Evolutionary conservation across 257 asterid genomes (phyloP).

Genomic region (Avicennia marina): DNA sequence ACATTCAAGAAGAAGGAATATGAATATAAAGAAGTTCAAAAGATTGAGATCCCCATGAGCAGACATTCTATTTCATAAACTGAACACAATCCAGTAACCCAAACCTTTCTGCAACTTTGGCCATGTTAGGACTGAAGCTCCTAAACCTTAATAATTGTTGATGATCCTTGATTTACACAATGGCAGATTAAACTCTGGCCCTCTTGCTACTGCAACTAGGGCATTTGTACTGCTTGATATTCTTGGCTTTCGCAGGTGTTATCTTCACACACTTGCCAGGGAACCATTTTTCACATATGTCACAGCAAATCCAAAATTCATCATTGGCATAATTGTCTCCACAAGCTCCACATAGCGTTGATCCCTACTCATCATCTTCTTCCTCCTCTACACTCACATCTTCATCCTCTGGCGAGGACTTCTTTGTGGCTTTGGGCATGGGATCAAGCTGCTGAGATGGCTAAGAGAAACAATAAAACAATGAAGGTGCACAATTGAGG

Average conservation of each 20-base stretch:
- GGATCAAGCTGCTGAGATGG: conserved; percentile 41
- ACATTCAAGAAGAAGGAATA: too few relatives aligned
- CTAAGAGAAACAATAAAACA: conserved; percentile 4
- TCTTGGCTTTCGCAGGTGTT: conserved; percentile 78
- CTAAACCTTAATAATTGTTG: conserved; percentile 10
- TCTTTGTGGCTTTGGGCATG: conserved; percentile 37
- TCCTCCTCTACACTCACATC: conserved; percentile 42
- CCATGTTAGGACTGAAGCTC: too few relatives aligned
- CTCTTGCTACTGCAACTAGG: conserved; percentile 77
- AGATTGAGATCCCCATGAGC: too few relatives aligned
- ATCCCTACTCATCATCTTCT: conserved; percentile 70
- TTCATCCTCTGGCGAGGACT: conserved; percentile 36
- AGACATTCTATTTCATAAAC: conserved; percentile 17
- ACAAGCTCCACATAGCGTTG: conserved; percentile 69
- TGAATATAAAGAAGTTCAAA: too few relatives aligned
- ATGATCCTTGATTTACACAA: conserved; percentile 12
- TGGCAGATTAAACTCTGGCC: conserved; percentile 36
- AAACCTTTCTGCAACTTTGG: conserved; percentile 12
- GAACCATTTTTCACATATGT: conserved; percentile 70
- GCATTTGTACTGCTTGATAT: conserved; percentile 82
- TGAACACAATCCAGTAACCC: not conserved
- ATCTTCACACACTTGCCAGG: conserved; percentile 83
- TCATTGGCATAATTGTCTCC: conserved; percentile 54
- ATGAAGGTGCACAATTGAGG: not conserved
- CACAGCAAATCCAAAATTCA: conserved; percentile 73